Conservation (phyloP, 2,329 filamentous ascomycete genomes). For the Alternaria panax region DNA sequence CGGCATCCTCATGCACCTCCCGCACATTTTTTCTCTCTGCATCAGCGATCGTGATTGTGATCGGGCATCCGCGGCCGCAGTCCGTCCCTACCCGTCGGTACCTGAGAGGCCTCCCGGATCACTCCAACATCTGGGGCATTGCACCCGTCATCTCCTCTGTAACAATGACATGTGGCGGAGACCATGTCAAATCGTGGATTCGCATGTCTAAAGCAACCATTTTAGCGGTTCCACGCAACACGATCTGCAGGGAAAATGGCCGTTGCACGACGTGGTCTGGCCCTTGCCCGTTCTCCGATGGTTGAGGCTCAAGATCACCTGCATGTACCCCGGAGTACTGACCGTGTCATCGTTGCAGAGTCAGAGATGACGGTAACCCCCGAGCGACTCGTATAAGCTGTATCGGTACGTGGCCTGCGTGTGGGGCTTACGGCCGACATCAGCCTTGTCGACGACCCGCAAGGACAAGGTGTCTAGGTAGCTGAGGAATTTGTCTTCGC, state of each 20-base stretch:
- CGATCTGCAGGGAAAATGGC: conserved; percentile 11
- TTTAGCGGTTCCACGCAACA: not conserved
- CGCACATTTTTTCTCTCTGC: conserved; percentile 2
- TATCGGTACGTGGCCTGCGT: not conserved
- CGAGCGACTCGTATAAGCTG: not conserved
- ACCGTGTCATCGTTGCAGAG: not conserved
- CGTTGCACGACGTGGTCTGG: conserved; percentile 5
- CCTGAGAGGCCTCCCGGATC: not conserved
- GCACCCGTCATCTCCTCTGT: not conserved
- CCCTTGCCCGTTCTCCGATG: not conserved
- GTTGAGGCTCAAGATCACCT: conserved; percentile 6
- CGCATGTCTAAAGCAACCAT: not conserved
- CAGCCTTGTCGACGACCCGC: not conserved
- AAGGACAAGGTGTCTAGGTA: not conserved
- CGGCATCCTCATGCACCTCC: conserved; percentile 13
- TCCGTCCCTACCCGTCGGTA: conserved; percentile 2
- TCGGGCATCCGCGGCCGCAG: conserved; percentile 6
- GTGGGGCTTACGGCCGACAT: not conserved
- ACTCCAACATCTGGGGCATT: not conserved
- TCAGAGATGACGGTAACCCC: not conserved
- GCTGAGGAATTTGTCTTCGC: not conserved
- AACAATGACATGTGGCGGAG: not conserved
- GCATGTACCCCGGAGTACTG: not conserved
- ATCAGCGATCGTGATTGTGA: conserved; percentile 5
- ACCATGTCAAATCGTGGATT: not conserved